phyloP scores from a whole-genome alignment of 345 rosid species.

The Populus deltoides region DNA sequence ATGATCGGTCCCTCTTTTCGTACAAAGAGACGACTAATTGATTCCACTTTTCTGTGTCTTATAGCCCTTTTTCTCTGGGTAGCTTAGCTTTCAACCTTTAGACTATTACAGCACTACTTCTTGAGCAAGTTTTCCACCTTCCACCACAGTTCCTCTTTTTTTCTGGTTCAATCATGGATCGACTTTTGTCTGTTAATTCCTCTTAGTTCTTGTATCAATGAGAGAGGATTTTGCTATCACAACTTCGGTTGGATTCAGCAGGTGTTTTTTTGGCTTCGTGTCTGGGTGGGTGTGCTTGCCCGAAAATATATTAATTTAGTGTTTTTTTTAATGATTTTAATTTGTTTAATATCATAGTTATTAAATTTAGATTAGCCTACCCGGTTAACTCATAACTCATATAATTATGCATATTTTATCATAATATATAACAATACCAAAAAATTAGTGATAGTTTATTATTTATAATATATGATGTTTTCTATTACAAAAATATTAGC shows the following conservation, averaged over 20 bases:
- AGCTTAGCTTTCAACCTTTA: not conserved
- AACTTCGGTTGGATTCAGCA: no score
- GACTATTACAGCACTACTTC: not conserved
- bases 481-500: no score
- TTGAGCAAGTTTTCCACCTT: not conserved
- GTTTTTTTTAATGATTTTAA: no score
- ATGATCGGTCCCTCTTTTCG: not conserved
- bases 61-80: not conserved
- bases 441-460: no score
- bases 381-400: no score
- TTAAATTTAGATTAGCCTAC: rapidly evolving
- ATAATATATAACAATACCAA: no score
- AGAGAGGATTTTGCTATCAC: not conserved
- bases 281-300: no score
- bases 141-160: not conserved
- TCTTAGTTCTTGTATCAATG: not conserved
- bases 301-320: no score
- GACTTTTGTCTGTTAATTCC: not conserved
- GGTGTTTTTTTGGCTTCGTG: no score
- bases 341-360: no score
- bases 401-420: no score
- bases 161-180: not conserved
- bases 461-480: no score
- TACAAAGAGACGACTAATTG: not conserved
- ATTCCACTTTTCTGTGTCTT: not conserved